Evolutionary conservation across 1,139 yeast genomes (phyloP).

Genomic region (Nadsonia starkeyi-henricii): DNA sequence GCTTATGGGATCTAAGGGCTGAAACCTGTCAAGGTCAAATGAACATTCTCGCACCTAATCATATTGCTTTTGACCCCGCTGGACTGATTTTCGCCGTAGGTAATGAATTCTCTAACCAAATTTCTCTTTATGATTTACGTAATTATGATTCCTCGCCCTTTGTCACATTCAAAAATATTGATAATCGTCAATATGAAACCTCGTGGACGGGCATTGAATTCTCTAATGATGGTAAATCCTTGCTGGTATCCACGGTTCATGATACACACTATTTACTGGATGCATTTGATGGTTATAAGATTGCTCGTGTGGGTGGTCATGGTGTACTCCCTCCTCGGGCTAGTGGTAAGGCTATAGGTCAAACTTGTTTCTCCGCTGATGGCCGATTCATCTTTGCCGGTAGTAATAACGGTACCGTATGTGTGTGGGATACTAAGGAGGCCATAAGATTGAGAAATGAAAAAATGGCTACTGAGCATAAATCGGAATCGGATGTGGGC

Average conservation of each 20-base stretch:
- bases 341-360: constrained; percentile 12
- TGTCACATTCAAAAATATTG: constrained; percentile 28
- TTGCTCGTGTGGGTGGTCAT: constrained; percentile 41
- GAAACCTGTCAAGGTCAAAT: constrained; percentile 38
- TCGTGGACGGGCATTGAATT: constrained; percentile 63
- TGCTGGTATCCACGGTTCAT: constrained; percentile 51
- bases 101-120: constrained; percentile 30
- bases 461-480: constrained; percentile 15
- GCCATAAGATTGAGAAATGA: constrained; percentile 24
- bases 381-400: constrained; percentile 58
- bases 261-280: constrained; percentile 48
- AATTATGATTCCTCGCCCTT: constrained; percentile 46
- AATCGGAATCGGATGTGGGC: constrained; percentile 2
- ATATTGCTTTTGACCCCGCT: constrained; percentile 66
- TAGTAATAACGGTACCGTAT: constrained; percentile 41
- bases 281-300: constrained; percentile 50
- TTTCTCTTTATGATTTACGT: constrained; percentile 49
- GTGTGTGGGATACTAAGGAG: constrained; percentile 40
- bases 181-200: constrained; percentile 20
- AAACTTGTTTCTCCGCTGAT: constrained; percentile 69
- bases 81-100: constrained; percentile 73
- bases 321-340: constrained; percentile 14
- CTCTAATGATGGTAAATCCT: constrained; percentile 62
- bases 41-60: constrained; percentile 41
- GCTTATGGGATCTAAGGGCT: constrained; percentile 73